These are phyloP conservation scores for Albifimbria verrucaria DNA, from an alignment of 2,329 filamentous ascomycete species.

Conservation along the genomic window DNA sequence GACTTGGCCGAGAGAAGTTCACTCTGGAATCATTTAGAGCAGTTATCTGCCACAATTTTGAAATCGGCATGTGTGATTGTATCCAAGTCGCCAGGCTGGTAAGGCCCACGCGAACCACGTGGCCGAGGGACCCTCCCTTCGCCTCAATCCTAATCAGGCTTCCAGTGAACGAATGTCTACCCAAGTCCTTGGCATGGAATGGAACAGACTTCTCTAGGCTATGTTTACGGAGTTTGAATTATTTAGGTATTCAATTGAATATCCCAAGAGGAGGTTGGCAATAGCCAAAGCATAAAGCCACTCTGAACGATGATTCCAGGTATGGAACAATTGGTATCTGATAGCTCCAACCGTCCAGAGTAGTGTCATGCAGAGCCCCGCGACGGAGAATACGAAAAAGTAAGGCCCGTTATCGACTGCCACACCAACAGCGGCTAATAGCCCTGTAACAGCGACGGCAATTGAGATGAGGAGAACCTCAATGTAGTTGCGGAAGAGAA, in stretches of 20 bases:
- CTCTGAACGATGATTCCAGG: constrained; percentile 10
- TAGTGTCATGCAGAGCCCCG: constrained; percentile 8
- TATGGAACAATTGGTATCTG: constrained; percentile 8
- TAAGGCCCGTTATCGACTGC: constrained; percentile 7
- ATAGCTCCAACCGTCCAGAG: constrained; percentile 12
- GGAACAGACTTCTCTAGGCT: no score
- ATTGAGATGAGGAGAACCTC: constrained; percentile 10
- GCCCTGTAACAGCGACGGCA: constrained; percentile 7
- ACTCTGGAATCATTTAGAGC: constrained; percentile 14
- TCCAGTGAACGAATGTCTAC: no score
- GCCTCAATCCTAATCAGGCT: no score
- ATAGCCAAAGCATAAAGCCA: constrained; percentile 16
- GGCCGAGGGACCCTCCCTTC: no score
- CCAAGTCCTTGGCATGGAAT: no score
- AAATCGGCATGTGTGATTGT: constrained; percentile 16
- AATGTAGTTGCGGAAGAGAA: constrained; percentile 17
- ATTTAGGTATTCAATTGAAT: constrained; percentile 7
- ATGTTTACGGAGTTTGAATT: no score
- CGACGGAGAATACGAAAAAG: constrained; percentile 13
- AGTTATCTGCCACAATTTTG: constrained; percentile 13
- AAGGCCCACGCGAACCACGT: no score
- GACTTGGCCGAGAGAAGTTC: constrained; percentile 6
- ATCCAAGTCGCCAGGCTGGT: constrained; percentile 3
- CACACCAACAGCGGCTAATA: constrained; percentile 8
- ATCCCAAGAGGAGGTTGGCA: constrained; percentile 12